A percentile compares a stretch with the other conserved stretches of the same genome.
Evolutionary conservation across 352 stramenopile species (phyloP).

Genomic region (Phytophthora fragariaefolia): DNA sequence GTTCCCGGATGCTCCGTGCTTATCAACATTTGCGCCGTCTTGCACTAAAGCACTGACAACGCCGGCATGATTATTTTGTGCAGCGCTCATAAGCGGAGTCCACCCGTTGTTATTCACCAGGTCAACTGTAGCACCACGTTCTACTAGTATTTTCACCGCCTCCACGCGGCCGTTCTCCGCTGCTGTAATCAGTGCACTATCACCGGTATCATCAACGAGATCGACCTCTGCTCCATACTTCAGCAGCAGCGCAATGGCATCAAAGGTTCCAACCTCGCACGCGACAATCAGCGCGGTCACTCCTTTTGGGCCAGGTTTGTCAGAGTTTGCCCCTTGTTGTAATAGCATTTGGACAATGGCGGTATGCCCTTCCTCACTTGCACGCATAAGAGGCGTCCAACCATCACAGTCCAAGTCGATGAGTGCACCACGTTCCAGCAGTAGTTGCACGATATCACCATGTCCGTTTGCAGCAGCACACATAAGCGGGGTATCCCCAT

Average conservation of each 20-base stretch:
- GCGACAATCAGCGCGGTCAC: neutral
- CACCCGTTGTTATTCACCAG: neutral
- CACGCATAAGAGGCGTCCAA: neutral
- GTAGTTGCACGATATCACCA: neutral
- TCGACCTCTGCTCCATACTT: constrained; percentile 8
- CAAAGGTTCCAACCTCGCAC: neutral
- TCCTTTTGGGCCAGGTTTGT: neutral
- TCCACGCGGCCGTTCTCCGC: constrained; percentile 5
- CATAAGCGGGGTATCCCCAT: neutral
- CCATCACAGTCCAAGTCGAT: constrained; percentile 2
- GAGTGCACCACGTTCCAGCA: neutral
- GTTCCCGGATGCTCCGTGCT: constrained; percentile 1
- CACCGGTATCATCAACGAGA: neutral
- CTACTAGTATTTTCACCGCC: constrained; percentile 5
- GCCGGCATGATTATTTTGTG: constrained; percentile 3
- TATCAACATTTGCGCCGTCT: constrained; percentile 12
- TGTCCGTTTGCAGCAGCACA: neutral
- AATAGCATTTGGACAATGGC: neutral
- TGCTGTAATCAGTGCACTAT: constrained; percentile 17
- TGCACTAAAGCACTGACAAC: neutral
- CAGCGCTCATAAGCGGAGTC: neutral
- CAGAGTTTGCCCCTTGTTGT: neutral
- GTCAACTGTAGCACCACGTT: constrained; percentile 9
- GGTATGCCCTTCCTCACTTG: neutral
- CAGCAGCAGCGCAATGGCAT: neutral